phyloP scores from a whole-genome alignment of 305 asterid species.

The Fraxinus angustifolia region DNA sequence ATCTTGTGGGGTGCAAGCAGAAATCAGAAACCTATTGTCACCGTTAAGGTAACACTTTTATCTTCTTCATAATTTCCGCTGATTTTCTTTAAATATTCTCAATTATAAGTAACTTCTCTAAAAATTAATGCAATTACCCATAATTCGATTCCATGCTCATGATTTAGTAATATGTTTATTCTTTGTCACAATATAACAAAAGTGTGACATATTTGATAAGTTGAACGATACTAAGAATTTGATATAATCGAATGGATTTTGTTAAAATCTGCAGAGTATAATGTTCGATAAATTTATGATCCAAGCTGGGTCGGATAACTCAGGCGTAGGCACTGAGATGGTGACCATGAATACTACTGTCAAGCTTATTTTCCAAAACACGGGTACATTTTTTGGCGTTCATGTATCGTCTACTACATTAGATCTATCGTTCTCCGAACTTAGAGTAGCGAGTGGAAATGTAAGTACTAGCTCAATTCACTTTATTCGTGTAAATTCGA shows the following conservation, averaged over 20 bases:
- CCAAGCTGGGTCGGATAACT: slow-evolving; percentile 73
- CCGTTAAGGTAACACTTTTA: slow-evolving; percentile 55
- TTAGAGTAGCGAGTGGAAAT: slow-evolving; percentile 58
- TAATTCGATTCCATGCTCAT: neutral
- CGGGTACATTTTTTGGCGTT: slow-evolving; percentile 81
- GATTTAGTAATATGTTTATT: neutral
- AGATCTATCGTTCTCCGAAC: slow-evolving; percentile 61
- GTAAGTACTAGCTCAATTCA: slow-evolving; percentile 36
- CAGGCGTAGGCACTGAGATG: slow-evolving; percentile 88
- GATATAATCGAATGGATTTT: neutral
- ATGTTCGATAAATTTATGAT: slow-evolving; percentile 56
- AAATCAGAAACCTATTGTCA: slow-evolving; percentile 75
- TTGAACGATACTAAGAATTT: neutral
- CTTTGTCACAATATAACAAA: neutral
- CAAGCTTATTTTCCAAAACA: slow-evolving; percentile 55
- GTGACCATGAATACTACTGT: slow-evolving; percentile 68
- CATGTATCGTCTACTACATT: slow-evolving; percentile 77
- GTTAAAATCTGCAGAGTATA: slow-evolving; percentile 56
- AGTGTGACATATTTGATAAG: neutral
- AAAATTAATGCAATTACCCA: neutral
- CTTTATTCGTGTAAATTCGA: neutral
- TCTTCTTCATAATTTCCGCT: neutral
- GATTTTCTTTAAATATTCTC: neutral
- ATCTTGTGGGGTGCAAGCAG: slow-evolving; percentile 91
- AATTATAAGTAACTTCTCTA: neutral